Conservation (phyloP, 257 asterid genomes). For the Plantago elongata region DNA sequence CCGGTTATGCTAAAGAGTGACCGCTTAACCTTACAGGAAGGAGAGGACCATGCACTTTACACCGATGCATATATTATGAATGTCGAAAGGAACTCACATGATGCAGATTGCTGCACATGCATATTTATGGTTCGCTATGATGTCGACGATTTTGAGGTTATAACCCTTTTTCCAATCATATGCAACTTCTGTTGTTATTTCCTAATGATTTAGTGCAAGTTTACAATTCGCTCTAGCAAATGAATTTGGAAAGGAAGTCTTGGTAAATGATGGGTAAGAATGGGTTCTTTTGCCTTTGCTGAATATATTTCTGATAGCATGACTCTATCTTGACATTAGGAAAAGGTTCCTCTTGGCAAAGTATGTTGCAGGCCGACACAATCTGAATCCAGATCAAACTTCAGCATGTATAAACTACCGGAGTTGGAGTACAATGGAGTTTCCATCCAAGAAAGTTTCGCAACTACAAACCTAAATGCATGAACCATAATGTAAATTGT, state of each 20-base stretch:
- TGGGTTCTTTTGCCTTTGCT: background rate
- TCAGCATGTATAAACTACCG: background rate
- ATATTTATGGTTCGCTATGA: conserved; percentile 57
- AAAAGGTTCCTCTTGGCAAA: conserved; percentile 35
- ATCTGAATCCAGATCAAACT: conserved; percentile 12
- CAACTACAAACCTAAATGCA: no score
- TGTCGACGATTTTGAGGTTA: conserved; percentile 50
- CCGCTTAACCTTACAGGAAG: conserved; percentile 37
- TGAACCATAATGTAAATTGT: no score
- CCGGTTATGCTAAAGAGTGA: background rate
- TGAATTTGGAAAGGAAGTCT: no score
- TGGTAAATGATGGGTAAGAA: no score
- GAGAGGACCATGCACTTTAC: conserved; percentile 50
- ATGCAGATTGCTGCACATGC: conserved; percentile 50
- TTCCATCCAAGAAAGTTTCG: no score
- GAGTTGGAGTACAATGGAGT: background rate
- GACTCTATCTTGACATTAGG: conserved; percentile 33
- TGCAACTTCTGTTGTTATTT: background rate
- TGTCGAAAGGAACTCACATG: conserved; percentile 46
- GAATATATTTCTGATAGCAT: background rate
- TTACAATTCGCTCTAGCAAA: background rate
- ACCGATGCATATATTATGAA: conserved; percentile 59
- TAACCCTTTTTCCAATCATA: conserved; percentile 9
- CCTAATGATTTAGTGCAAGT: background rate
- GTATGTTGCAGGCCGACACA: conserved; percentile 61